Evolutionary conservation across 164 flowering plant genomes (phyloP).

Genomic region (Brasenia schreberi): DNA sequence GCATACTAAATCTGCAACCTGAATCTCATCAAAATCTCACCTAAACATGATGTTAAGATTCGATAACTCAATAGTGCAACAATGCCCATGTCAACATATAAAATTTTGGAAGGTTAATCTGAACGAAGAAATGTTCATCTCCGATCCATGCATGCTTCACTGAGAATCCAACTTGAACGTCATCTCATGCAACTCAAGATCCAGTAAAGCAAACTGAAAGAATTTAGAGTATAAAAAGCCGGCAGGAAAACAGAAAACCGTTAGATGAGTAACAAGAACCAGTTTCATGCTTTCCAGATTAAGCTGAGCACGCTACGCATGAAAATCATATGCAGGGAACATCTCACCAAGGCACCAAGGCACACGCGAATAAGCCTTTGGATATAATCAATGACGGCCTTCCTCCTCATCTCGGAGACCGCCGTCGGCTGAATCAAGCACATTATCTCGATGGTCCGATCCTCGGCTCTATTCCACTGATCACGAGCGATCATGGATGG

Average conservation of each 20-base stretch:
- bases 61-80: not conserved
- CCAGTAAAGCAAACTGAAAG: too few relatives aligned
- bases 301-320: not conserved
- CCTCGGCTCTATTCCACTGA: slow-evolving; percentile 24
- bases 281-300: too few relatives aligned
- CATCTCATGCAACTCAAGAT: too few relatives aligned
- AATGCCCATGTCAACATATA: not conserved
- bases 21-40: not conserved
- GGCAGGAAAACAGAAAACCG: too few relatives aligned
- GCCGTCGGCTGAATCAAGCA: slow-evolving; percentile 17
- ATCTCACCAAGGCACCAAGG: slow-evolving; percentile 53
- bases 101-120: too few relatives aligned
- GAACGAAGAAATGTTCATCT: too few relatives aligned
- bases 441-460: slow-evolving; percentile 12
- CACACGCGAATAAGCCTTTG: slow-evolving; percentile 36
- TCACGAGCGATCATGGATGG: slow-evolving; percentile 15
- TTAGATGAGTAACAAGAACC: too few relatives aligned
- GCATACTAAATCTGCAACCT: not conserved
- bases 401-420: slow-evolving; percentile 41
- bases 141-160: not conserved
- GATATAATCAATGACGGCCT: slow-evolving; percentile 51
- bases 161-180: not conserved
- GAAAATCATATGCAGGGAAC: not conserved
- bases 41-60: not conserved
- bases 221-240: too few relatives aligned